Evolutionary conservation across 2,329 filamentous ascomycete species (phyloP), one percentile per base, ranked within the genome.

Genomic region (Pseudogymnoascus sp.): DNA sequence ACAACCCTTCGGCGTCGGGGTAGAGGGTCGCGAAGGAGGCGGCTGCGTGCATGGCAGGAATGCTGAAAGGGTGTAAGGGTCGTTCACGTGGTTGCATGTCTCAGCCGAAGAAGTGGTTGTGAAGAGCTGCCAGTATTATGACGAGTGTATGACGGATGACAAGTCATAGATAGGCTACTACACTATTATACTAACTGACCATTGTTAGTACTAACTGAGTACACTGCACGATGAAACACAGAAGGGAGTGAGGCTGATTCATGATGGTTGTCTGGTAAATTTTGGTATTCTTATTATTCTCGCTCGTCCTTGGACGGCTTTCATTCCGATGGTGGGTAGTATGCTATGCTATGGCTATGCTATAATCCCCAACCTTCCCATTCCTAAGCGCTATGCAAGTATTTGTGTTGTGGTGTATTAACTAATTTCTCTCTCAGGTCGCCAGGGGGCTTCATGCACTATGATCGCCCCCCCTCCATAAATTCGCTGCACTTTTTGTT

Each of bases 401-500:
- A 47, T 47, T 12, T 47, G 39, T 43, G 11, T 2, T 35, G 8
- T 25, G 38, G 18, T 43, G 41, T 47, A 47, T 47, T 47, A 47
- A 47, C 41, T 47, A 47, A 47, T 47, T n/a, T 47, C 41, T 35
- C 32, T n/a, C 41, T 20, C 41, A 47, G 22, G 11, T 47, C 41
- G 12, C 12, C 41, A 47, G 41, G 41, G 41, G 41, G 41, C 41
- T 11, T 47, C 41, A 47, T 47, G 41, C 41, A 47, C 41, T 47
- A 47, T 47, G 41, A 47, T 47, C 41, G 22, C 41, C 41, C 41
- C 38, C 38, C 20, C 41, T 2, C 6, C 20, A 6, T 7, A 12
- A 43, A 47, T 28, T 47, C 41, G 41, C 41, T 47, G 41, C 41
- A 47, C 41, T 47, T 47, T 47, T 47, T 47, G 41, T 47, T 47